Conservation (phyloP, 176 grass and related monocot species). For the Pharus latifolius region DNA sequence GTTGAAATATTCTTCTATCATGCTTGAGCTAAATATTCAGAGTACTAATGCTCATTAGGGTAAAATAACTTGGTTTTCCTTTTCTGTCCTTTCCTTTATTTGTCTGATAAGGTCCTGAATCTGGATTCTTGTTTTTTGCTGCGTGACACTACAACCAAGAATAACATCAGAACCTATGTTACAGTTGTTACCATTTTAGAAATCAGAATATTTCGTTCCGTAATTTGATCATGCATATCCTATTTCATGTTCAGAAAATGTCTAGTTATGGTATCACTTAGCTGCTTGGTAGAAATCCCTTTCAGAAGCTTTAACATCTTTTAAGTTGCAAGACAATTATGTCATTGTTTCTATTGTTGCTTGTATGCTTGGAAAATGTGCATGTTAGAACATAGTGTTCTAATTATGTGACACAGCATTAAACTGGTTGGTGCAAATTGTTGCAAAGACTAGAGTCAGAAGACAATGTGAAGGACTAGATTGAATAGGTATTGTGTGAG, state of each 20-base stretch:
- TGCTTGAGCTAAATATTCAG: neutral
- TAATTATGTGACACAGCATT: too few species aligned
- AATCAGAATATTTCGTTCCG: neutral
- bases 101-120: too few species aligned
- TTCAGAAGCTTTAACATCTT: neutral
- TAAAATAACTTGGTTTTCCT: neutral
- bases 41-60: neutral
- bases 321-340: neutral
- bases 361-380: neutral
- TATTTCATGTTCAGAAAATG: neutral
- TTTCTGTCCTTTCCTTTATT: too few species aligned
- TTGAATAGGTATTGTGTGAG: neutral
- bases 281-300: neutral
- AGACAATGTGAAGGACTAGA: too few species aligned
- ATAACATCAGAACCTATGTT: neutral
- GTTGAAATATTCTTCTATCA: neutral
- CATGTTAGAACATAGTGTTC: too few species aligned
- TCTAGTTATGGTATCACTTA: neutral
- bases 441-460: neutral
- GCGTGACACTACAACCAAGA: neutral
- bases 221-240: neutral
- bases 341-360: neutral
- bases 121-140: too few species aligned
- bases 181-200: neutral
- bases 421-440: neutral